phyloP scores from a whole-genome alignment of 305 asterid genomes.

The Fraxinus paxiana region DNA sequence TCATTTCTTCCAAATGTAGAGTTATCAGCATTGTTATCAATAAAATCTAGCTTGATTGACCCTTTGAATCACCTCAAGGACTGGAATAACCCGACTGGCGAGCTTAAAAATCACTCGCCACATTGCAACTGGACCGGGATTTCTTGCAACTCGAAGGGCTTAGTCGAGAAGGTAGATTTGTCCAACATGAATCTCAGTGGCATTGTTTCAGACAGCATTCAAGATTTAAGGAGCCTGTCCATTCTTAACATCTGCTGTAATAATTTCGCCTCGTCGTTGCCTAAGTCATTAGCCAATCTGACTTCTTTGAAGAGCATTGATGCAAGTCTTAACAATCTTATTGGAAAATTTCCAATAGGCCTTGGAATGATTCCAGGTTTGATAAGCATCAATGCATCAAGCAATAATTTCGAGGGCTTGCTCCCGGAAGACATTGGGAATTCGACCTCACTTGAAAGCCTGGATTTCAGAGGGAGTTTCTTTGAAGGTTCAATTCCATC shows the following conservation, averaged over 20 bases:
- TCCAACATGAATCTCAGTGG: constrained; percentile 74
- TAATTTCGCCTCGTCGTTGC: constrained; percentile 40
- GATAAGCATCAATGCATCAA: constrained; percentile 52
- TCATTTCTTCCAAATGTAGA: constrained; percentile 24
- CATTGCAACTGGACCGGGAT: constrained; percentile 63
- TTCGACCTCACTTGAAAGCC: constrained; percentile 40
- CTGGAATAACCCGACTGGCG: constrained; percentile 37
- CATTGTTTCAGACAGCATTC: constrained; percentile 40
- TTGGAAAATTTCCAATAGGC: constrained; percentile 54
- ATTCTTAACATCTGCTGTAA: constrained; percentile 50
- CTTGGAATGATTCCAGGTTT: constrained; percentile 42
- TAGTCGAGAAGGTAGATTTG: constrained; percentile 53
- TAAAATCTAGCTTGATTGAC: constrained; percentile 56
- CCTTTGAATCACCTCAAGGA: constrained; percentile 40
- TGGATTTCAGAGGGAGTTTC: constrained; percentile 71
- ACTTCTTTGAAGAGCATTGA: constrained; percentile 46
- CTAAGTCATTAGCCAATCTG: constrained; percentile 43
- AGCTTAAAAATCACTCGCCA: background rate
- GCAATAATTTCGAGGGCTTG: constrained; percentile 64
- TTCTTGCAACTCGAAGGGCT: constrained; percentile 47
- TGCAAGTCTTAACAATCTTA: constrained; percentile 60
- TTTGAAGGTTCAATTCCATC: constrained; percentile 62
- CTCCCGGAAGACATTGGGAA: constrained; percentile 55
- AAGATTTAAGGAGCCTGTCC: constrained; percentile 34
- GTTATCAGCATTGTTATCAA: constrained; percentile 38